phyloP scores from a whole-genome alignment of 2,329 filamentous ascomycete genomes.

The Cladosporium sp. region DNA sequence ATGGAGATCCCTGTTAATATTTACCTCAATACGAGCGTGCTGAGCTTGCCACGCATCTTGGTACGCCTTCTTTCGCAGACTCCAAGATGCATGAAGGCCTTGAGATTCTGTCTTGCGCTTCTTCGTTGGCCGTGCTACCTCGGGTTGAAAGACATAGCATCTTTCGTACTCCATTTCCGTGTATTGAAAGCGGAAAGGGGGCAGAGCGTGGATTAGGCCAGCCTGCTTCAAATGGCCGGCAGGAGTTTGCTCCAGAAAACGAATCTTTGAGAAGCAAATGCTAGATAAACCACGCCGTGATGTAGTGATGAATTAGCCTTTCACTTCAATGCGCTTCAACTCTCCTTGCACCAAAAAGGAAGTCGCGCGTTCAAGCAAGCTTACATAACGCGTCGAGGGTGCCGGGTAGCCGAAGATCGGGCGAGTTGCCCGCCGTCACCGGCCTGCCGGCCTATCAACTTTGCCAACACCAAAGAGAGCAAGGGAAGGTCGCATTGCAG shows the following conservation, averaged over 20 bases:
- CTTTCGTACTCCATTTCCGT: slow-evolving; percentile 44
- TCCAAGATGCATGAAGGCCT: slow-evolving; percentile 34
- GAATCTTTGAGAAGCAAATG: too few relatives aligned
- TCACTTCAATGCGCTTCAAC: too few relatives aligned
- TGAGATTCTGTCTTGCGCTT: slow-evolving; percentile 32
- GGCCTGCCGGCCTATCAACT: slow-evolving; percentile 1
- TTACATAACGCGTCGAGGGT: too few relatives aligned
- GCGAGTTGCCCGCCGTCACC: too few relatives aligned
- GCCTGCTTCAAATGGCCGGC: too few relatives aligned
- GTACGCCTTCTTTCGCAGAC: slow-evolving; percentile 56
- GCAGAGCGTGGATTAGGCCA: too few relatives aligned
- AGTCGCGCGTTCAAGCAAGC: not conserved
- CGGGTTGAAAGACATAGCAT: slow-evolving; percentile 42
- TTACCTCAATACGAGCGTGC: slow-evolving; percentile 58
- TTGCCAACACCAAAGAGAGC: not conserved
- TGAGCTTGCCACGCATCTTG: slow-evolving; percentile 60
- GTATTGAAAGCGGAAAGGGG: not conserved
- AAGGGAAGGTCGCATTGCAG: slow-evolving; percentile 8
- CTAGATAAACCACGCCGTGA: too few relatives aligned
- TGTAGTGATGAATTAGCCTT: too few relatives aligned
- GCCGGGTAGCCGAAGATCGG: too few relatives aligned
- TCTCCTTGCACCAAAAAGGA: not conserved
- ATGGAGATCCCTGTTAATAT: slow-evolving; percentile 16
- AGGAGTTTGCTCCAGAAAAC: too few relatives aligned
- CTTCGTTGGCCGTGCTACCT: slow-evolving; percentile 36